Evolutionary conservation across 2,329 filamentous ascomycete genomes (phyloP), one percentile per base, ranked within the genome.

Genomic region (Cladosporium sp.): DNA sequence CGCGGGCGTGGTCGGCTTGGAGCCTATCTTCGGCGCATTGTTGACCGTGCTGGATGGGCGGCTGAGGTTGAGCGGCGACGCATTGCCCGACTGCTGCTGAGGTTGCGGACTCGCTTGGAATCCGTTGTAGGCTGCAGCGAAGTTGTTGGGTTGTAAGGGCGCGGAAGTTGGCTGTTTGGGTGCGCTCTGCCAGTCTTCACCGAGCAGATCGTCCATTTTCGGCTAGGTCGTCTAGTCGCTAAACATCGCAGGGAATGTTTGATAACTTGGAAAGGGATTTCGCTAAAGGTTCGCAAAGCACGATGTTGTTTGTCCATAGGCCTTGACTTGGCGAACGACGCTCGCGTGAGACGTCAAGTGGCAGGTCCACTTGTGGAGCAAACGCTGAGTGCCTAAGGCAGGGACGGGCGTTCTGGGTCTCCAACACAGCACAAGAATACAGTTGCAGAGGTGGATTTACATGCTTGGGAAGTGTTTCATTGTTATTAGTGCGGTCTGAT

Each of bases 1-100:
- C 16, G 68, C 68, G 28, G 71, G 68, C n/a, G 70, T 72, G 43
- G 78, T 72, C 5, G 79, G 70, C 34, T 83, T 86, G 3, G 76
- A 70, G 3, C 69, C 62, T 65, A 69, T 58, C 74, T 83, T 68
- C 68, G 69, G 54, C 59, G 70, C 63, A 58, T 72, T 70, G 49
- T 71, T 65, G 22, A 68, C 55, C 13, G 65, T 64, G 43, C 72
- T 73, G 2, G 72, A 70, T 22, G 69, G 69, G 50, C 74, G 68
- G 45, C 63, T 67, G 46, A 64, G 52, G 16, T 46, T 58, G 32
- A 57, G 56, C 9, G 65, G 61, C 10, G 64, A 59, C 13, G 59
- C 44, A 61, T 56, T 57, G 61, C 69, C 52, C 66, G 70, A 58
- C 65, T 68, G 35, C 61, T 73, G 50, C 61, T 73, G 50, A 62